A percentile compares a stretch with the other conserved stretches of the same genome.
Evolutionary conservation across 2,329 filamentous ascomycete genomes (phyloP).

Genomic region (Graphilbum ipis-grandicollis): DNA sequence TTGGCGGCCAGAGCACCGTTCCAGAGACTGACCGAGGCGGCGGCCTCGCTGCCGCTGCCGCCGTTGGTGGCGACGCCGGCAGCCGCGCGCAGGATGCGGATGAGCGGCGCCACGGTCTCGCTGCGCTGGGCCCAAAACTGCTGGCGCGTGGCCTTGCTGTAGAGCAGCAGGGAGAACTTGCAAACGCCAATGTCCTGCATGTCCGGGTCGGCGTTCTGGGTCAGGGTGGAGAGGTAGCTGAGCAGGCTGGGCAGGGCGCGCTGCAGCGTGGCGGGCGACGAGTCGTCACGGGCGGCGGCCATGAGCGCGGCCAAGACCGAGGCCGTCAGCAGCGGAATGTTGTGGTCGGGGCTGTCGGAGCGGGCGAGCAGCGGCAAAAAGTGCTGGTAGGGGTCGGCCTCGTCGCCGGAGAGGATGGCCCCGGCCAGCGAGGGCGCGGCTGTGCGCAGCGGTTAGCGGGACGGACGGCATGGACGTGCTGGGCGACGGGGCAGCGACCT

Average conservation of each 20-base stretch:
- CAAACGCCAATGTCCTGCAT: slow-evolving; percentile 93
- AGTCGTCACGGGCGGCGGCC: slow-evolving; percentile 46
- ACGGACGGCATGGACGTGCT: too few relatives aligned
- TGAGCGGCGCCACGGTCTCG: slow-evolving; percentile 66
- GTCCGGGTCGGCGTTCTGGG: slow-evolving; percentile 65
- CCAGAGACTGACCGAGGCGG: slow-evolving; percentile 41
- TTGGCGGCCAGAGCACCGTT: slow-evolving; percentile 28
- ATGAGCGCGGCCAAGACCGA: slow-evolving; percentile 72
- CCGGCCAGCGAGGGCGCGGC: slow-evolving; percentile 49
- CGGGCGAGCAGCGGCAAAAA: slow-evolving; percentile 72
- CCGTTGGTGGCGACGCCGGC: too few relatives aligned
- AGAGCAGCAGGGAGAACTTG: slow-evolving; percentile 71
- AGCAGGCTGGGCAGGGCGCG: slow-evolving; percentile 64
- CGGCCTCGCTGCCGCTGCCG: slow-evolving; percentile 32
- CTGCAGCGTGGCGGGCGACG: slow-evolving; percentile 46
- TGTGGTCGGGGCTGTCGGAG: slow-evolving; percentile 56
- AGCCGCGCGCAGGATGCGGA: slow-evolving; percentile 67
- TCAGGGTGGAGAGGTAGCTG: slow-evolving; percentile 68
- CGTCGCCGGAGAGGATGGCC: slow-evolving; percentile 50
- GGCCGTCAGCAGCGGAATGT: slow-evolving; percentile 77
- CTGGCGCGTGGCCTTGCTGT: slow-evolving; percentile 54
- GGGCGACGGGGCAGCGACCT: background rate
- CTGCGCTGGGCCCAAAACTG: slow-evolving; percentile 84
- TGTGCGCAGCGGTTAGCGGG: background rate
- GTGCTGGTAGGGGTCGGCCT: slow-evolving; percentile 64